Evolutionary conservation across 768 basidiomycete species (phyloP), one percentile per base, ranked within the genome.

Genomic region (Galerina sulciceps): DNA sequence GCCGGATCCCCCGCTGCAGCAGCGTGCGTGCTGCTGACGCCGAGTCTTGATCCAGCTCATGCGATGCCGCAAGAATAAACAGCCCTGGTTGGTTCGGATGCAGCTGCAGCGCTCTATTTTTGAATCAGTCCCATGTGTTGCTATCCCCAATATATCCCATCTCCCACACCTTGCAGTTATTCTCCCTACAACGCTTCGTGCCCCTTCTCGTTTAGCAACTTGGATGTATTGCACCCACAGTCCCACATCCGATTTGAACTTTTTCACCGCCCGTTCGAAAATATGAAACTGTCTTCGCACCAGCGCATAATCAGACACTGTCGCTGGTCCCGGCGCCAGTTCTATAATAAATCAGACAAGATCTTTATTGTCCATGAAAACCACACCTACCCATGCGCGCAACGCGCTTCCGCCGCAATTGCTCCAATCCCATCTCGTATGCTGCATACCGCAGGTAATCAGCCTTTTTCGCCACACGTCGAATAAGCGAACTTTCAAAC

Each of bases 361-460:
- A 41, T 57, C 2, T 17, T n/a, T 45, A 23, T 38, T 52, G 57
- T 15, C n/a, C 17, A 15, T 18, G 20, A 20, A 31, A 59, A 45
- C 51, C 37, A 38, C 17, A 63, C 85, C 53, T 70, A 94, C 93
- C 85, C 53, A 93, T 70, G 35, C 92, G 81, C 63, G 88, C 83
- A 26, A 83, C 80, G 53, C 94, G 81, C 69, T 94, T 93, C 65
- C 85, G 79, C 31, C 93, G 79, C 64, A 97, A 74, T 37, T 87
- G 84, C 71, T 97, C 95, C 44, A 97, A 81, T 10, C 83, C 83
- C 87, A 94, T 94, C 76, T 96, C 94, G 71, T 95, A 97, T 4
- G 90, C 82, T n/a, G 85, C 89, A 77, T 98, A 98, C 26, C 92
- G 88, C 70, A 96, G 75, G 75, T 87, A 97, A 74, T 98, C 95